Evolutionary conservation across 768 basidiomycete species (phyloP).

Genomic region (Dioszegia aurantiaca): DNA sequence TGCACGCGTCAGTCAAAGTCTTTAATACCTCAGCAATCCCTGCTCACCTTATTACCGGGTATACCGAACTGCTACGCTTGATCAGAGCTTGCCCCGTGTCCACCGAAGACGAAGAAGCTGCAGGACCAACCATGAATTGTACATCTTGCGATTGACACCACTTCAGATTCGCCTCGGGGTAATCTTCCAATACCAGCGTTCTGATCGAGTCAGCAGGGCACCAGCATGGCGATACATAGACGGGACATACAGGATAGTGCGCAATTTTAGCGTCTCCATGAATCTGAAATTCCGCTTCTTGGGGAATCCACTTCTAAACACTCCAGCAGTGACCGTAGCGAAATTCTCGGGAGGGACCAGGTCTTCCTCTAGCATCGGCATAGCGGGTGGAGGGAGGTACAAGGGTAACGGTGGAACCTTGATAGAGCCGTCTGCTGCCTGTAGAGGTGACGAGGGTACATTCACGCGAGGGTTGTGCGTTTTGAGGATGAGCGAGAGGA

Average conservation of each 20-base stretch:
- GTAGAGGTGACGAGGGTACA: not conserved
- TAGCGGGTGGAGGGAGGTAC: constrained; percentile 42
- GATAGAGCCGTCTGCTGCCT: not conserved
- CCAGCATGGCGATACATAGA: not conserved
- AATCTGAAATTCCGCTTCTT: constrained; percentile 52
- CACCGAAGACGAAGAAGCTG: not conserved
- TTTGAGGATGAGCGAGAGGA: constrained; percentile 12
- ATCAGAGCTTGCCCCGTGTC: not conserved
- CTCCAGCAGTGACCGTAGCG: constrained; percentile 44
- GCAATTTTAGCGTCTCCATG: constrained; percentile 50
- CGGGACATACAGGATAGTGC: constrained; percentile 53
- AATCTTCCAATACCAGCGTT: constrained; percentile 53
- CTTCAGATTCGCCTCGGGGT: constrained; percentile 52
- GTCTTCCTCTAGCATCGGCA: constrained; percentile 38
- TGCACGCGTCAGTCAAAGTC: not conserved
- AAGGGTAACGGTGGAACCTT: constrained; percentile 21
- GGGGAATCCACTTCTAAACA: constrained; percentile 53
- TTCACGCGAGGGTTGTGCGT: constrained; percentile 4
- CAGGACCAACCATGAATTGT: constrained; percentile 42
- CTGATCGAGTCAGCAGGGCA: constrained; percentile 19
- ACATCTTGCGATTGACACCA: constrained; percentile 53
- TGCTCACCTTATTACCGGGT: constrained; percentile 53
- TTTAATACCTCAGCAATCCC: not conserved
- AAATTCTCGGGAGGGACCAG: constrained; percentile 54
- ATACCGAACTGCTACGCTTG: constrained; percentile 51